Evolutionary conservation across 352 stramenopile species (phyloP).

Genomic region (Globisporangium abappressorium): DNA sequence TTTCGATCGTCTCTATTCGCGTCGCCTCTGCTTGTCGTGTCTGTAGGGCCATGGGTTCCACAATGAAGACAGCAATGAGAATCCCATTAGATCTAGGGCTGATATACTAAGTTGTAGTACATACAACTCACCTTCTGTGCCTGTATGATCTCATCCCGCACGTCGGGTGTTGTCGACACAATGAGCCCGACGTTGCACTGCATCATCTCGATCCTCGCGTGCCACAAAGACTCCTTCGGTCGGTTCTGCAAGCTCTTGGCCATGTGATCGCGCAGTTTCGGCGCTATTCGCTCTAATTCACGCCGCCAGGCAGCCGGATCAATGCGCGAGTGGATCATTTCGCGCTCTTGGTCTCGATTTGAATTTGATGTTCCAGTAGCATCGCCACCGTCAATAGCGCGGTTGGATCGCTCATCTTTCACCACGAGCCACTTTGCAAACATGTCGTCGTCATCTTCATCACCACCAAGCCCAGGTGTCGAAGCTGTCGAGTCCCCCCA

Average conservation of each 20-base stretch:
- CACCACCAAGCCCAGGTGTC: constrained; percentile 7
- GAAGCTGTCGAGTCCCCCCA: constrained; percentile 37
- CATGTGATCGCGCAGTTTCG: constrained; percentile 30
- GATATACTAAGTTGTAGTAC: background rate
- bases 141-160: constrained; percentile 20
- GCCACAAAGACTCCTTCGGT: constrained; percentile 26
- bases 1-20: constrained; percentile 33
- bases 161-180: constrained; percentile 11
- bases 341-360: constrained; percentile 11
- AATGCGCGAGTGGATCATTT: constrained; percentile 43
- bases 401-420: constrained; percentile 24
- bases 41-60: constrained; percentile 9
- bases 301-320: constrained; percentile 37
- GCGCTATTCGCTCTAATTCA: constrained; percentile 35
- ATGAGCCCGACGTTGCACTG: constrained; percentile 24
- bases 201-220: constrained; percentile 27
- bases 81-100: background rate
- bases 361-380: background rate
- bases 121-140: constrained; percentile 21
- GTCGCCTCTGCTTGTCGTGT: constrained; percentile 18
- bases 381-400: background rate
- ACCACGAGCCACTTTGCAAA: constrained; percentile 45
- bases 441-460: constrained; percentile 30
- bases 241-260: constrained; percentile 20
- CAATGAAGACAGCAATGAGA: background rate